A percentile compares a stretch with the other conserved stretches of the same genome.
Evolutionary conservation across 352 stramenopile genomes (phyloP).

Genomic region (Globisporangium solare): DNA sequence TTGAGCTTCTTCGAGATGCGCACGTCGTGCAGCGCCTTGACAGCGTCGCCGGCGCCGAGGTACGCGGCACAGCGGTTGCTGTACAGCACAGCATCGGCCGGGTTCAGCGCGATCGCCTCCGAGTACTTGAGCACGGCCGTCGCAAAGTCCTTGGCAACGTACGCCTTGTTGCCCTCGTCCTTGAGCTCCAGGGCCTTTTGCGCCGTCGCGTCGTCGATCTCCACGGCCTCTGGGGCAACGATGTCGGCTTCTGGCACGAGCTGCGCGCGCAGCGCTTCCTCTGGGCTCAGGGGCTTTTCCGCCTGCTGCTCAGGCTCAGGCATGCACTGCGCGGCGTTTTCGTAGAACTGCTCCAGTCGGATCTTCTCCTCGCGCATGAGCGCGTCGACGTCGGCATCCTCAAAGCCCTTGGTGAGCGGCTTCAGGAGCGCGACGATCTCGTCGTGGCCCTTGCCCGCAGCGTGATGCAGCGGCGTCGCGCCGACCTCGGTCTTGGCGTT

Average conservation of each 20-base stretch:
- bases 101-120: constrained; percentile 53
- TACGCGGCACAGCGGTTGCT: constrained; percentile 80
- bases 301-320: constrained; percentile 1
- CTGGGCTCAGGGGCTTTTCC: constrained; percentile 21
- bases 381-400: constrained; percentile 39
- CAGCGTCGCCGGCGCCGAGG: constrained; percentile 47
- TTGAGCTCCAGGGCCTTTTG: constrained; percentile 48
- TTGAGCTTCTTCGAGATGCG: constrained; percentile 79
- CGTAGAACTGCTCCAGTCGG: constrained; percentile 57
- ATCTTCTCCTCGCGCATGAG: constrained; percentile 63
- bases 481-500: constrained; percentile 60
- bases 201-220: constrained; percentile 32
- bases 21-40: constrained; percentile 71
- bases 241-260: constrained; percentile 44
- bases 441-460: constrained; percentile 63
- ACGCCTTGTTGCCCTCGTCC: constrained; percentile 67
- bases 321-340: constrained; percentile 18
- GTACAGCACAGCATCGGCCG: constrained; percentile 60
- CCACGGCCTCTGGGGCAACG: constrained; percentile 33
- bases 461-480: constrained; percentile 64
- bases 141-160: constrained; percentile 57
- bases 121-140: constrained; percentile 54
- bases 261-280: constrained; percentile 33
- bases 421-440: constrained; percentile 62
- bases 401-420: constrained; percentile 59